Base-by-base conservation (phyloP, 2,329 filamentous ascomycete genomes). In the Emydomyces testavorans region DNA sequence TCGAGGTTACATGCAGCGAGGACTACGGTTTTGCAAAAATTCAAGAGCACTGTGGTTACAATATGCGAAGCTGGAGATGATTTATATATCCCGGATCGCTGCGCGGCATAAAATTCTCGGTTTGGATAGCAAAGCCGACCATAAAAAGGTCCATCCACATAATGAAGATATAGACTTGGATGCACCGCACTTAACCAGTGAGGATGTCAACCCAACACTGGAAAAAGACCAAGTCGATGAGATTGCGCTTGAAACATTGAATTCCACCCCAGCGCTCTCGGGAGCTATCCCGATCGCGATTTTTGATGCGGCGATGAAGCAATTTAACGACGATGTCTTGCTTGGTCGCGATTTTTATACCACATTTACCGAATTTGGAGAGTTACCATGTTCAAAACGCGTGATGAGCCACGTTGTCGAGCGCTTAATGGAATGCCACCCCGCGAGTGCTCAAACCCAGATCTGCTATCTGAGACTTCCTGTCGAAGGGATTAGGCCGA, bases 211-310 rank as follows among this genome's bases (percentile, higher is more conserved):
- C 47, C 72, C 78, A 3, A 71, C 71, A 26, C 65, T 66, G 15
- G 67, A 73, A n/a, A 75, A 73, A 21, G 71, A 70, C 54, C 68
- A 74, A 60, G 67, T 74, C 47, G 69, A 79, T 57, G 55, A 71
- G 53, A 65, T 70, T 56, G 72, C 73, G 46, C 69, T 94, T 53
- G 73, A 83, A 59, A 79, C 78, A 52, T 67, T 84, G 13, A 75
- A 76, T 31, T 71, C 74, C 49, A 90, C 88, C 40, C 88, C 90
- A 3, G 87, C 87, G 7, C 74, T 95, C 53, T 85, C 84, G 51
- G 92, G 92, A n/a, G 92, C 87, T 13, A 94, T 98, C 56, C 89
- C 92, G 1, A 77, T 88, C 48, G 88, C 90, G 32, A 85, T 98
- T 40, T 95, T 94, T 60, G 87, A 94, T 59, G 79, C 86, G 18